Conservation (phyloP, 495 filamentous ascomycete genomes). For the Diplogelasinospora grovesii region DNA sequence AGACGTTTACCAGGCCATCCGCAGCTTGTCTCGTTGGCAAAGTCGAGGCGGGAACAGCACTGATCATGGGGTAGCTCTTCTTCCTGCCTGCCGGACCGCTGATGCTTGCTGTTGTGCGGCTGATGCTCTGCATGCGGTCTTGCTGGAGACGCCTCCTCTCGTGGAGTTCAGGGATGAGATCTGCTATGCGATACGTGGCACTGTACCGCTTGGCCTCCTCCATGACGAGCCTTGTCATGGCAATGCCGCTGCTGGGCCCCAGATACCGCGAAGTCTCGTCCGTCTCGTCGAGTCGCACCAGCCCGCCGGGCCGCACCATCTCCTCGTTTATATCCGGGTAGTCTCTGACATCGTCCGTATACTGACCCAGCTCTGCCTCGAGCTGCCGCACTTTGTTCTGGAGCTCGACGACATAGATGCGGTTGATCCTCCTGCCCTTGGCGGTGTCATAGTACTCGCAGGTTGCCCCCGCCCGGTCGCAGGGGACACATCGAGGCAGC, state of each 20-base stretch:
- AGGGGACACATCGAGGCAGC: slow-evolving; percentile 84
- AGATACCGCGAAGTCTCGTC: slow-evolving; percentile 80
- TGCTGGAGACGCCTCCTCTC: slow-evolving; percentile 21
- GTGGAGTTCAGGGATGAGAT: slow-evolving; percentile 67
- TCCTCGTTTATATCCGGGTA: slow-evolving; percentile 63
- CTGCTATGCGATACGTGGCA: slow-evolving; percentile 75
- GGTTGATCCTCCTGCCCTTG: slow-evolving; percentile 67
- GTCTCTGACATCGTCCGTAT: slow-evolving; percentile 55
- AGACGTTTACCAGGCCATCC: slow-evolving; percentile 70
- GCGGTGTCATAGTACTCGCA: slow-evolving; percentile 93
- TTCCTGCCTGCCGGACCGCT: slow-evolving; percentile 30
- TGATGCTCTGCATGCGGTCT: slow-evolving; percentile 31
- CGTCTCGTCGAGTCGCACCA: slow-evolving; percentile 71
- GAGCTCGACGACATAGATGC: slow-evolving; percentile 81
- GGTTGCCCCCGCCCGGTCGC: slow-evolving; percentile 77
- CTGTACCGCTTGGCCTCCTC: slow-evolving; percentile 87
- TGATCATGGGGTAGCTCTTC: slow-evolving; percentile 68
- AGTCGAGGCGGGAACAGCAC: slow-evolving; percentile 59
- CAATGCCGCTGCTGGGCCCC: slow-evolving; percentile 87
- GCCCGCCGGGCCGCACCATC: slow-evolving; percentile 72
- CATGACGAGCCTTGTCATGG: slow-evolving; percentile 89
- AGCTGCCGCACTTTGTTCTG: slow-evolving; percentile 73
- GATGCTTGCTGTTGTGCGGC: slow-evolving; percentile 27
- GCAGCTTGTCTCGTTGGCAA: slow-evolving; percentile 62
- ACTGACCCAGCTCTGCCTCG: slow-evolving; percentile 63